Conservation (phyloP, 352 stramenopile genomes). For the Pythium insidiosum region DNA sequence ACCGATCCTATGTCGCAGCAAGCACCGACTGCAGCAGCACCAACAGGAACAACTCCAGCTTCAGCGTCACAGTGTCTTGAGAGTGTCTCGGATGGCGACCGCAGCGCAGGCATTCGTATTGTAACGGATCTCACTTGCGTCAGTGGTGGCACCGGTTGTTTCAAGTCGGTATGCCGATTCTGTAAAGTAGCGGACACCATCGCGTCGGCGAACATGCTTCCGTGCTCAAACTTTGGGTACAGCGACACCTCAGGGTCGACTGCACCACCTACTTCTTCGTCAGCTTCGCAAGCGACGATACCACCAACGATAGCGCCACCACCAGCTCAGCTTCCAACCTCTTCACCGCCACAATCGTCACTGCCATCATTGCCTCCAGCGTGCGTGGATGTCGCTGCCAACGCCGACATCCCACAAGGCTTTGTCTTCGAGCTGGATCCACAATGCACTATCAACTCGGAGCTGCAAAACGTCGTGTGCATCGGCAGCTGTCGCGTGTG, state of each 20-base stretch:
- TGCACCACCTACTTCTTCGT: neutral
- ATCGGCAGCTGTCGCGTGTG: no score
- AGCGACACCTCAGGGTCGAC: no score
- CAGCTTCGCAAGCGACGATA: no score
- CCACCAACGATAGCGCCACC: neutral
- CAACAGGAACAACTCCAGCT: neutral
- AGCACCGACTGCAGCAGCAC: neutral
- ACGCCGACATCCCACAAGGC: no score
- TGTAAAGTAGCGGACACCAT: constrained; percentile 18
- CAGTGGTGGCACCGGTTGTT: constrained; percentile 12
- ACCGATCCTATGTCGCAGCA: neutral
- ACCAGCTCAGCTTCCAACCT: no score
- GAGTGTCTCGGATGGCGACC: neutral
- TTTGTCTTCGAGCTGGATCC: no score
- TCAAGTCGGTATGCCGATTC: constrained; percentile 15
- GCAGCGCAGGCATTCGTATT: neutral
- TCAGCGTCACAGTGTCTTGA: neutral
- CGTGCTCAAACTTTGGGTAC: constrained; percentile 1
- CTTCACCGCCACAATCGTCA: no score
- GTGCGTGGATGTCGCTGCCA: no score
- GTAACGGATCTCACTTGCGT: neutral
- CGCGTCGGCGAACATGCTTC: constrained; percentile 3
- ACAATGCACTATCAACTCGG: no score
- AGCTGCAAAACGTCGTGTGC: no score
- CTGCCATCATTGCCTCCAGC: no score